phyloP scores from a whole-genome alignment of 225 moss, liverwort and hornwort genomes.

The Polytrichum commune region DNA sequence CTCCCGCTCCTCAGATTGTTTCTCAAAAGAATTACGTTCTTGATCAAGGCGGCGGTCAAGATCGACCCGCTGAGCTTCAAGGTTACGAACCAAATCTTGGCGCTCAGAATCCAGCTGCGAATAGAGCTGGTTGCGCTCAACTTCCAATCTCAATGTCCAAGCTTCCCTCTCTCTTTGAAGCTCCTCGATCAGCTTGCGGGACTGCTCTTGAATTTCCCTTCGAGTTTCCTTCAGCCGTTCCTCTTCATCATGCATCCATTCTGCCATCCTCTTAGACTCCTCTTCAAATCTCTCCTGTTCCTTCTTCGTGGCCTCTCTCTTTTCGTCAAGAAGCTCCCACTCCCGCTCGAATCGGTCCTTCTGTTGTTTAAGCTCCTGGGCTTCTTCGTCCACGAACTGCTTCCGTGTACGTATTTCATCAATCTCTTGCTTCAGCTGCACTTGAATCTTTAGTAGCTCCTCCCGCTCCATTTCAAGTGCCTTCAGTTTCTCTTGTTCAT shows the following conservation, averaged over 20 bases:
- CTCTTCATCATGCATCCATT: slow-evolving; percentile 86
- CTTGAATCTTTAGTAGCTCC: slow-evolving; percentile 70
- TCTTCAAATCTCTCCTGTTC: slow-evolving; percentile 79
- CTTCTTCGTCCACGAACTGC: slow-evolving; percentile 66
- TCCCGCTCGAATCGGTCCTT: slow-evolving; percentile 89
- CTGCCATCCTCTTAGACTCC: slow-evolving; percentile 81
- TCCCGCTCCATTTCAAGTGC: slow-evolving; percentile 79
- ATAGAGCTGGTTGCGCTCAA: slow-evolving; percentile 81
- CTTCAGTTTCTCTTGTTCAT: slow-evolving; percentile 84
- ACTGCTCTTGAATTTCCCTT: slow-evolving; percentile 71
- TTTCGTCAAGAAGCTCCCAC: slow-evolving; percentile 96
- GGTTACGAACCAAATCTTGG: slow-evolving; percentile 69
- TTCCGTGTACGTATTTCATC: slow-evolving; percentile 90
- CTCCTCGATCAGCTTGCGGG: slow-evolving; percentile 64
- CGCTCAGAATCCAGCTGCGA: slow-evolving; percentile 77
- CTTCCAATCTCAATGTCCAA: slow-evolving; percentile 73
- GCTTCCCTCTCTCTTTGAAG: slow-evolving; percentile 76
- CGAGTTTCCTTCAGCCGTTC: slow-evolving; percentile 71
- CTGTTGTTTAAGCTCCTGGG: slow-evolving; percentile 78
- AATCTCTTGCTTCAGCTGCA: slow-evolving; percentile 83
- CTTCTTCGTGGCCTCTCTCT: slow-evolving; percentile 77
- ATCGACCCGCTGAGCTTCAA: slow-evolving; percentile 77
- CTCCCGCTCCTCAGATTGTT: slow-evolving; percentile 74
- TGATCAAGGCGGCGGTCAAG: slow-evolving; percentile 78
- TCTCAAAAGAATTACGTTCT: slow-evolving; percentile 71